Percentiles rank a stretch among this genome's conserved stretches.
These are phyloP conservation scores for Nakaseomyces uthaithaninus DNA, from an alignment of 1,139 yeast species.

Conservation along the genomic window DNA sequence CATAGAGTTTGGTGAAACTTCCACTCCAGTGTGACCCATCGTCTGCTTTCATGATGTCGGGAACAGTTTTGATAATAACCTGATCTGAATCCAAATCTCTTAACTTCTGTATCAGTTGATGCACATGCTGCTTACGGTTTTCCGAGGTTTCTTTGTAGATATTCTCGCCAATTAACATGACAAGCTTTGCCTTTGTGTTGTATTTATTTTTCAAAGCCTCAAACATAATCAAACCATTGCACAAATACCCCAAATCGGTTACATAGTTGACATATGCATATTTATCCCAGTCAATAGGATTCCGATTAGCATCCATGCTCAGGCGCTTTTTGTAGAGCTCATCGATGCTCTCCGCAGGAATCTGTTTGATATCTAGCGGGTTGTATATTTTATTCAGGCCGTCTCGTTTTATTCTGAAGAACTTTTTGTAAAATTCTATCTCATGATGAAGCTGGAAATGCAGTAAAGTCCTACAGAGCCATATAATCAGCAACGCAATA, in stretches of 20 bases:
- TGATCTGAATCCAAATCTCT: conserved; percentile 20
- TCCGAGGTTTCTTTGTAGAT: conserved; percentile 15
- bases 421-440: conserved; percentile 25
- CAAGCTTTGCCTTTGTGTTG: conserved; percentile 37
- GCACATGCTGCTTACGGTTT: conserved; percentile 10
- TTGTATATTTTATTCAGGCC: conserved; percentile 21
- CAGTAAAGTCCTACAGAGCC: conserved; percentile 21
- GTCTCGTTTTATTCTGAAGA: conserved; percentile 25
- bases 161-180: conserved; percentile 32
- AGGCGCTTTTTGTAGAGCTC: conserved; percentile 16
- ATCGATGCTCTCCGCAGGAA: conserved; percentile 27
- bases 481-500: conserved; percentile 11
- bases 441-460: conserved; percentile 29
- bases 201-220: conserved; percentile 30
- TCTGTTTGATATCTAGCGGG: conserved; percentile 31
- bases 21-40: conserved; percentile 39
- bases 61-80: conserved; percentile 27
- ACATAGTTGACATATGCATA: conserved; percentile 44
- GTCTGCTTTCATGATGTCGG: conserved; percentile 23
- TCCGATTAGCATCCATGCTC: conserved; percentile 11
- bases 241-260: conserved; percentile 37
- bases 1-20: conserved; percentile 48
- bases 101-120: conserved; percentile 14
- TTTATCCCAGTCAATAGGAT: conserved; percentile 32
- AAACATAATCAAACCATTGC: conserved; percentile 40